Conservation (phyloP, 257 asterid genomes). For the Jacaranda copaia region DNA sequence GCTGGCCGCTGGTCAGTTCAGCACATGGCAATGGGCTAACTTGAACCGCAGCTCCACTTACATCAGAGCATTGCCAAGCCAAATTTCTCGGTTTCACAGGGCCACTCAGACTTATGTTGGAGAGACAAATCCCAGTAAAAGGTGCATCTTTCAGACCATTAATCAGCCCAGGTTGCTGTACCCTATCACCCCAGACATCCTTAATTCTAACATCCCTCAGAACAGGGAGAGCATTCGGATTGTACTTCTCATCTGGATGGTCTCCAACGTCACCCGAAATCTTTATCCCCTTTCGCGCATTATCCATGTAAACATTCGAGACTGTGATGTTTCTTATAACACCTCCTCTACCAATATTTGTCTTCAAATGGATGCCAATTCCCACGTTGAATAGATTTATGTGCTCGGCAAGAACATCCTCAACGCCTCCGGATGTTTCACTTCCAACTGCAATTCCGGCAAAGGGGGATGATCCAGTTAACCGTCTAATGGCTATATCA, state of each 20-base stretch:
- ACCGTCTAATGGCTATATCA: conserved; percentile 63
- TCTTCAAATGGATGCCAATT: conserved; percentile 81
- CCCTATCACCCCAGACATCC: conserved; percentile 79
- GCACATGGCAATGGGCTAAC: conserved; percentile 91
- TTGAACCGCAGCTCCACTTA: conserved; percentile 70
- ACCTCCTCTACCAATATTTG: conserved; percentile 88
- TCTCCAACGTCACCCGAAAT: conserved; percentile 82
- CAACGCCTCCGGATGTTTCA: conserved; percentile 91
- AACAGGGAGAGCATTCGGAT: conserved; percentile 79
- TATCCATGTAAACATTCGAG: conserved; percentile 68
- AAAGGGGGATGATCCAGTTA: conserved; percentile 77
- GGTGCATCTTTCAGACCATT: conserved; percentile 72
- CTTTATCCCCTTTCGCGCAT: conserved; percentile 75
- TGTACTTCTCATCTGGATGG: conserved; percentile 70
- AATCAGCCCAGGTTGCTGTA: conserved; percentile 78
- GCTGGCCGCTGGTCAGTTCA: conserved; percentile 63
- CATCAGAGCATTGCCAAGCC: conserved; percentile 89
- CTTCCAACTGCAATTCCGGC: conserved; percentile 94
- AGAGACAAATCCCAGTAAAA: conserved; percentile 78
- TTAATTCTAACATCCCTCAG: conserved; percentile 67
- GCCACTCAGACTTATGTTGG: conserved; percentile 62
- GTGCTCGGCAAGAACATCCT: conserved; percentile 74
- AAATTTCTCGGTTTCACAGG: conserved; percentile 37
- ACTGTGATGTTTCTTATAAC: conserved; percentile 71
- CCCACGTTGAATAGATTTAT: conserved; percentile 72